phyloP scores from a whole-genome alignment of 768 basidiomycete species.

The Galerina marginata region DNA sequence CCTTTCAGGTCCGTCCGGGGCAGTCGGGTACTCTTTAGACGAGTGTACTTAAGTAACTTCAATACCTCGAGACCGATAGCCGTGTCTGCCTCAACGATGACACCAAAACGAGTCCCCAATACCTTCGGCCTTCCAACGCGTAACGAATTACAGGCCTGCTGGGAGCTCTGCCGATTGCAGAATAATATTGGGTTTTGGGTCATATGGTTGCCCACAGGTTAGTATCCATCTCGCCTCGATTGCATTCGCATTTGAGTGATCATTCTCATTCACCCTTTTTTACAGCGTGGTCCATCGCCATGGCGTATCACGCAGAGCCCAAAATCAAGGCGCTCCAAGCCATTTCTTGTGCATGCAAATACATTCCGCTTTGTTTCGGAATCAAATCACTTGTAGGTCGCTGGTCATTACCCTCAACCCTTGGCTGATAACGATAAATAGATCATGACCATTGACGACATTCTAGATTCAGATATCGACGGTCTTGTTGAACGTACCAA shows the following conservation, averaged over 20 bases:
- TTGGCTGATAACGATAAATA: not conserved
- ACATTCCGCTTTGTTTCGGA: slow-evolving; percentile 6
- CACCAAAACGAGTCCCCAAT: no score
- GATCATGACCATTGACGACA: slow-evolving; percentile 13
- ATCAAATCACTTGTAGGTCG: slow-evolving; percentile 3
- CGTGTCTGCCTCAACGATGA: no score
- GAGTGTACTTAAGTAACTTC: no score
- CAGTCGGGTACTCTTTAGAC: no score
- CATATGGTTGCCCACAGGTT: slow-evolving; percentile 2
- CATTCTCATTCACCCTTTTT: not conserved
- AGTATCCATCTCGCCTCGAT: not conserved
- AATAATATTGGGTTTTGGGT: slow-evolving; percentile 15
- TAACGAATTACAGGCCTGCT: slow-evolving; percentile 4
- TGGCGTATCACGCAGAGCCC: slow-evolving; percentile 1
- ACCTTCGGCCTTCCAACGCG: not conserved
- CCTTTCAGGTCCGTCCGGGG: no score
- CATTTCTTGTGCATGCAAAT: not conserved
- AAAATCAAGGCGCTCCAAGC: not conserved
- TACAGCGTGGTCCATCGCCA: slow-evolving; percentile 9
- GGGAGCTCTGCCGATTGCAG: slow-evolving; percentile 9
- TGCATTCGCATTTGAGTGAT: no score
- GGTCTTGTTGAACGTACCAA: slow-evolving; percentile 1
- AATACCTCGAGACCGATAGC: no score
- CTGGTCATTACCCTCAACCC: not conserved
- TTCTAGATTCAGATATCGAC: slow-evolving; percentile 8